Evolutionary conservation across 1,284 basidiomycete species (phyloP).

Genomic region (Pseudozyma thailandica): DNA sequence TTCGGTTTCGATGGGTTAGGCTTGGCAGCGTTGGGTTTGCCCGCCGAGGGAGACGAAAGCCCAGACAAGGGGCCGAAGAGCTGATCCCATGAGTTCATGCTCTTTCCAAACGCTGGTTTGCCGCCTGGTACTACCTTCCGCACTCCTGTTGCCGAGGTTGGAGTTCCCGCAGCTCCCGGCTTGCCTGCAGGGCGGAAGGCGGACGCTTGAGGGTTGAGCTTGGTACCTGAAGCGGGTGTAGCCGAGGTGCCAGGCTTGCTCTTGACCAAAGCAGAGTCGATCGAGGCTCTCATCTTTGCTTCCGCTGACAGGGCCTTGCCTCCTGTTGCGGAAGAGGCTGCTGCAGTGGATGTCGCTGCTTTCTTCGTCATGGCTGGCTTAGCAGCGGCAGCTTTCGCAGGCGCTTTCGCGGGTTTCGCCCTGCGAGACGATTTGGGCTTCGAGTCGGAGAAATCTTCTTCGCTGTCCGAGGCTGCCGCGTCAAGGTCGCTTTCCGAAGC

Average conservation of each 20-base stretch:
- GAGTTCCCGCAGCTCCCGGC: constrained; percentile 1
- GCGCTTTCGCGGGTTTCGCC: not conserved
- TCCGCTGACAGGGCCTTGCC: constrained; percentile 33
- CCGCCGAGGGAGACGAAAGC: constrained; percentile 8
- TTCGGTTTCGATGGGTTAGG: too few species aligned
- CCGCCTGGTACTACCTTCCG: constrained; percentile 16
- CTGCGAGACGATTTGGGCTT: constrained; percentile 6
- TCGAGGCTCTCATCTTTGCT: constrained; percentile 39
- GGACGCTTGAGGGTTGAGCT: constrained; percentile 38
- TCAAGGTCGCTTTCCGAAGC: constrained; percentile 30
- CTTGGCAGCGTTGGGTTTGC: constrained; percentile 16
- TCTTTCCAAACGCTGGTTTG: constrained; percentile 46
- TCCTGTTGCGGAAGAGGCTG: not conserved
- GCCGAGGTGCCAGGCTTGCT: too few species aligned
- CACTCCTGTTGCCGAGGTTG: not conserved
- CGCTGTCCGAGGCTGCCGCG: constrained; percentile 17
- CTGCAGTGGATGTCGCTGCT: constrained; percentile 3
- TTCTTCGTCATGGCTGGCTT: constrained; percentile 7
- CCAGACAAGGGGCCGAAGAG: constrained; percentile 43
- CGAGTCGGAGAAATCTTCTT: constrained; percentile 21
- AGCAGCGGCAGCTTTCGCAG: constrained; percentile 10
- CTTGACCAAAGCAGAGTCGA: not conserved
- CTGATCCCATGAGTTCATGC: constrained; percentile 48
- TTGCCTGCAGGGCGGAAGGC: constrained; percentile 30
- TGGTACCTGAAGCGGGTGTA: constrained; percentile 7